Evolutionary conservation across 805 yeast species (phyloP), one percentile per base, ranked within the genome.

Genomic region (Wickerhamomyces rabaulensis): DNA sequence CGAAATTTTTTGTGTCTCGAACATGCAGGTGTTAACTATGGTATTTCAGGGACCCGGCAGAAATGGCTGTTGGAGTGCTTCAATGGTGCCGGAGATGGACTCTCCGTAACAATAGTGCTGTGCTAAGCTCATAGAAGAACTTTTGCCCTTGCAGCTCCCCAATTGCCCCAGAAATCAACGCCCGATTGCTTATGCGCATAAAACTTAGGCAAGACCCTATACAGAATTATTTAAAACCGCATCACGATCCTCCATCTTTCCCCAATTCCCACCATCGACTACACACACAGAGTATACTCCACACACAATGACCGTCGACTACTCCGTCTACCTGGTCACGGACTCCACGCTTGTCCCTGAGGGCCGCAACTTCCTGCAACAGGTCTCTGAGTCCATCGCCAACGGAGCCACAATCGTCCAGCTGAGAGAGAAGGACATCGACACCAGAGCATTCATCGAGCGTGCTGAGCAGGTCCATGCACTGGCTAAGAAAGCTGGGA

Each of bases 371-470:
- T 74, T 88, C 42, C 60, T 74, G 22, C 73, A 74, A 2, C 95
- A 84, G 56, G 88, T 88, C 5, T 70, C 74, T 52, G 70, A 65
- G 21, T 79, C 95, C 0, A 68, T 89, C 29, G 65, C 73, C 6
- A 80, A 79, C 44, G 97, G 97, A 3, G 91, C 79, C 6, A 87
- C 95, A 0, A 54, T 89, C 15, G 84, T 90, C 2, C 97, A 90
- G 64, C 68, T 91, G 44, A 77, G 97, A 43, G 97, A 91, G 60
- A 90, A 90, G 62, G 65, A 76, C 1, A 62, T 80, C 9, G 84
- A 78, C 48, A 88, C 97, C 0, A 69, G 76, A 23, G 82, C 71
- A 4, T 89, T 90, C 60, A 71, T 88, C 20, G 69, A 67, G 37
- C 68, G 80, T 39, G 97, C 96, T 1, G 39, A 56, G 19, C 64